These are phyloP conservation scores for Epithemia pelagica DNA, from an alignment of 108 stramenopile species.

Conservation along the genomic window DNA sequence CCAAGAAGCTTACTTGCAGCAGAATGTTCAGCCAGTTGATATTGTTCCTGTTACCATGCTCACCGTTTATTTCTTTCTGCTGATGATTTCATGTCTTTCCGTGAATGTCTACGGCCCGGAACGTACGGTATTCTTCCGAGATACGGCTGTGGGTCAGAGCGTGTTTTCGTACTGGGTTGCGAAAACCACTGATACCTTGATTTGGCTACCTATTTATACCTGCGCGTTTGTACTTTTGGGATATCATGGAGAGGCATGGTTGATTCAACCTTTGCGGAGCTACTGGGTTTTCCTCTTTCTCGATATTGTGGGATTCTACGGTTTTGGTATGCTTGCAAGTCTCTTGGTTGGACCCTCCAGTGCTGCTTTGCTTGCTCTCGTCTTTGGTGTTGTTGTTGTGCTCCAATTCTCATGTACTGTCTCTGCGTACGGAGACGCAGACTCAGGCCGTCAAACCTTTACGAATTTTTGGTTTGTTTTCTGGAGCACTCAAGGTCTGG, in stretches of 20 bases:
- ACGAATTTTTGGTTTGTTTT: not conserved
- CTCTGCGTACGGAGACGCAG: not conserved
- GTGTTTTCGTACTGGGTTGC: constrained; percentile 8
- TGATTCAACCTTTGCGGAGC: constrained; percentile 5
- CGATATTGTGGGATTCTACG: not conserved
- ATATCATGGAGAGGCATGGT: not conserved
- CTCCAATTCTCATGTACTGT: not conserved
- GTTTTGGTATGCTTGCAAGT: not conserved
- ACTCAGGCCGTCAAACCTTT: not conserved
- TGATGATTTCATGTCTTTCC: constrained; percentile 1
- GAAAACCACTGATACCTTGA: constrained; percentile 2
- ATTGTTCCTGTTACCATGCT: not conserved
- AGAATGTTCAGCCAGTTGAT: not conserved
- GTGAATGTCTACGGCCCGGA: constrained; percentile 7
- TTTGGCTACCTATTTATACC: constrained; percentile 12
- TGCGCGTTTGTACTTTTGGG: not conserved
- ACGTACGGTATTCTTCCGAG: constrained; percentile 4
- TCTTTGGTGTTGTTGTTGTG: not conserved
- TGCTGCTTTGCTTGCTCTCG: not conserved
- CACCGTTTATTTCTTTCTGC: not conserved
- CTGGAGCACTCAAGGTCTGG: not conserved
- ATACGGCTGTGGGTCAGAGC: constrained; percentile 5
- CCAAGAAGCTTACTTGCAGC: not conserved
- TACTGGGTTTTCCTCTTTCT: not conserved
- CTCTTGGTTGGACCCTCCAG: not conserved